Evolutionary conservation across 1,284 basidiomycete species (phyloP).

Genomic region (Lignosus rhinocerotis): DNA sequence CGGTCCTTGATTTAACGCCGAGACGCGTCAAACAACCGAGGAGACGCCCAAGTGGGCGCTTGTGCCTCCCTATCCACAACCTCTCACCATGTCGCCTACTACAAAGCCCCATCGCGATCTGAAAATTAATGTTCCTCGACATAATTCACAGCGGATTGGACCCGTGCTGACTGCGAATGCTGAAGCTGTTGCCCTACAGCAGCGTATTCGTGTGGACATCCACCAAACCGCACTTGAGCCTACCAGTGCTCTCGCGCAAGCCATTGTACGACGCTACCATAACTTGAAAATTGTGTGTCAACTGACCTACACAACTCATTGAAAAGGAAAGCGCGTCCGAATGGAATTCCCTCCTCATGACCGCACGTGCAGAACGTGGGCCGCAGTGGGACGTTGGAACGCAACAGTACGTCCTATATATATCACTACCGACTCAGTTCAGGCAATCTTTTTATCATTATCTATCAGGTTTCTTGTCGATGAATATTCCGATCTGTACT

Average conservation of each 20-base stretch:
- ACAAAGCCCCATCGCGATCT: conserved; percentile 49
- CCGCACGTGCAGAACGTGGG: conserved; percentile 75
- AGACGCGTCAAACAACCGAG: conserved; percentile 16
- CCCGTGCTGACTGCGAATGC: conserved; percentile 61
- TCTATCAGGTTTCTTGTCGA: conserved; percentile 53
- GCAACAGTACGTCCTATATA: conserved; percentile 58
- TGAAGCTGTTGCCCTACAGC: conserved; percentile 50
- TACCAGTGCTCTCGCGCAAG: conserved; percentile 48
- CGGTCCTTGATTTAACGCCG: conserved; percentile 3
- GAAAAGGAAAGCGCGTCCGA: conserved; percentile 75
- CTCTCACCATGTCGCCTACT: conserved; percentile 52
- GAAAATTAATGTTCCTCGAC: conserved; percentile 68
- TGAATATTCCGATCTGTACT: conserved; percentile 64
- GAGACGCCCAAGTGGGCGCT: neutral
- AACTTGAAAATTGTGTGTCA: no score
- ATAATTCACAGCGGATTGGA: conserved; percentile 71
- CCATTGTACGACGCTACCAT: conserved; percentile 47
- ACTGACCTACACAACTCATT: neutral
- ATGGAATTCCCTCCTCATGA: conserved; percentile 79
- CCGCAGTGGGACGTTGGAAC: conserved; percentile 86
- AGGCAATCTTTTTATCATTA: neutral
- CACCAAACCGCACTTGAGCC: conserved; percentile 64
- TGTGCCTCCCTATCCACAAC: no score
- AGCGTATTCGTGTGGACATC: conserved; percentile 52
- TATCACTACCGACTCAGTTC: neutral